Evolutionary conservation across 2,329 filamentous ascomycete genomes (phyloP), one percentile per base, ranked within the genome.

Genomic region (Alternaria sp.): DNA sequence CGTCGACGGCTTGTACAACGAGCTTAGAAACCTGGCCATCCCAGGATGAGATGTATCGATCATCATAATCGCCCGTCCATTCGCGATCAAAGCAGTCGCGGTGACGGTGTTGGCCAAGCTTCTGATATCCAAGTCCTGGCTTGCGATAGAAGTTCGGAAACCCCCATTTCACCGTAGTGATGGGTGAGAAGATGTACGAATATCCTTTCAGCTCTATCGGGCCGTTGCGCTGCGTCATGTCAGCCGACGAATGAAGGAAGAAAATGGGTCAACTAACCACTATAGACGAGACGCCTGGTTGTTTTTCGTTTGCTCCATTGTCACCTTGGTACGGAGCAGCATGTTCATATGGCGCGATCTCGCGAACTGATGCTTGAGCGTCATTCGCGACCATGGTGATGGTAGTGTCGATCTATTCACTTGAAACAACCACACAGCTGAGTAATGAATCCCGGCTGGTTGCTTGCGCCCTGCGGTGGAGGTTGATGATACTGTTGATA

Each of bases 1-100:
- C 71, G 16, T 77, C 74, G 3, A 70, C 66, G 16, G 71, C 65
- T 56, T 77, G 74, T 3, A 77, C 73, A 4, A 75, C 65, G 3
- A 77, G 63, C 41, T 73, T 72, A 1, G 70, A 71, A 7, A 73
- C 55, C 28, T 68, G 71, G 4, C 73, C 74, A 39, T 76, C 73
- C 53, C 57, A 75, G 0, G 71, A 62, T 8, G 72, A 75, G 16
- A 76, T 65, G 41, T 76, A 76, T 2, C 72, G 70, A 36, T 76
- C 74, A 32, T 74, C 73, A 34, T 71, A 70, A 39, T 75, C 65
- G 3, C 70, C 67, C 2, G 61, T 53, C 69, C 71, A 72, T 48
- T 69, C 59, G 32, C 71, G 65, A 14, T 71, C 67, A 26, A 74
- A 70, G 22, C 62, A 52, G 51, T 74, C 71, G 16, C 64, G 49